A percentile compares a stretch with the other conserved stretches of the same genome.
Evolutionary conservation across 2,329 filamentous ascomycete genomes (phyloP).

Genomic region (Cryphonectria naterciae): DNA sequence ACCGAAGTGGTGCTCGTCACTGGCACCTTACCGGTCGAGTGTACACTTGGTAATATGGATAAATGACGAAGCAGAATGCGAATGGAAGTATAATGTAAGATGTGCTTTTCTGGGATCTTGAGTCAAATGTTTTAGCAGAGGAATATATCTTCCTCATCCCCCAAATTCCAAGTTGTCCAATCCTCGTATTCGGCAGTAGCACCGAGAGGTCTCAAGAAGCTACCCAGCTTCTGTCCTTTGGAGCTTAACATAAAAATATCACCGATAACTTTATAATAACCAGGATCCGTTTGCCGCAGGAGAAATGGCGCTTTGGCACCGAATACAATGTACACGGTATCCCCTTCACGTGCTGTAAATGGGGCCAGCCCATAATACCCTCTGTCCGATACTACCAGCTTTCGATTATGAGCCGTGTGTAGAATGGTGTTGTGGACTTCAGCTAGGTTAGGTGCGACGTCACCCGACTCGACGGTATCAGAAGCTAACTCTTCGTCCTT

Average conservation of each 20-base stretch:
- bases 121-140: neutral
- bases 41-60: neutral
- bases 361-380: conserved; percentile 13
- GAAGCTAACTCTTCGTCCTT: neutral
- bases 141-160: neutral
- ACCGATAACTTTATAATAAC: neutral
- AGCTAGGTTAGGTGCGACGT: neutral
- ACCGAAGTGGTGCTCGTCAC: neutral
- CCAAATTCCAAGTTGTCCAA: neutral
- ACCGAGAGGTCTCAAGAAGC: neutral
- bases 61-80: neutral
- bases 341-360: neutral
- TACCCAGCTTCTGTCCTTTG: neutral
- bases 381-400: conserved; percentile 3
- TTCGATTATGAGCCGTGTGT: neutral
- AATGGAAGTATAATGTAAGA: neutral
- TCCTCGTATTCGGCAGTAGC: neutral
- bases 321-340: neutral
- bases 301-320: neutral
- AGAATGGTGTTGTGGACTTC: neutral
- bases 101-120: neutral
- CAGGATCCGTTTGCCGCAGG: neutral
- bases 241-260: neutral
- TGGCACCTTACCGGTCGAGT: neutral
- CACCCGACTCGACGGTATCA: neutral